Base-by-base conservation (phyloP, 1,139 yeast genomes). In the Yamadazyma diospyri region DNA sequence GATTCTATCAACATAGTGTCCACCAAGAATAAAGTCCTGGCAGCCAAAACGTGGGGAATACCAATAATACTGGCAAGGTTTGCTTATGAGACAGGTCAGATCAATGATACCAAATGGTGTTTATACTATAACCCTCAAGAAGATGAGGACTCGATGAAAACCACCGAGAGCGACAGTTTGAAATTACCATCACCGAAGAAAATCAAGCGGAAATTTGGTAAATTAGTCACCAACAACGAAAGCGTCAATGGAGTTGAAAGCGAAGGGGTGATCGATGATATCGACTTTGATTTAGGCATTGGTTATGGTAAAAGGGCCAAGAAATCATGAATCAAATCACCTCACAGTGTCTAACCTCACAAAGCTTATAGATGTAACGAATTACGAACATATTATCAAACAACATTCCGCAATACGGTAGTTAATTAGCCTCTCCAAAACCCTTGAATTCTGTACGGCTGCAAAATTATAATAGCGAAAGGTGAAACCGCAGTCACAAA, bases 11-110 rank as follows among this genome's bases (percentile, higher is more conserved):
- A 69, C 23, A 44, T 51, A 6, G 47, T 64, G n/a, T 67, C 78
- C 1, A 65, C 81, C 7, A 72, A 62, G 36, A 72, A 66, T 39
- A 78, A 78, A 45, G 65, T 77, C 29, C 60, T 60, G 35, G 81
- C 81, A 17, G 78, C 81, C 1, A 75, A 74, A 41, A 58, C 60
- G 26, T 74, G 81, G 76, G 51, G 23, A 10, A 16, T 30, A 6
- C 19, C 27, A 3, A 24, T 24, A 6, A 23, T 30, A 5, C 25
- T 30, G 33, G 18, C 27, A 12, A 23, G 23, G 3, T 23, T 12
- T 23, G 27, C 23, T 10, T 29, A 23, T n/a, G 32, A 23, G 4
- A 2, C 4, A 4, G 24, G 25, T 7, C 25, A 23, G 8, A 29
- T 23, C 12, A 20, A 27, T 14, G 26, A 10, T 25, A 11, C 17